Percentiles rank a stretch among this genome's conserved stretches.
These are phyloP conservation scores for Cyclotella sp. DNA, from an alignment of 108 stramenopile genomes.

Conservation along the genomic window DNA sequence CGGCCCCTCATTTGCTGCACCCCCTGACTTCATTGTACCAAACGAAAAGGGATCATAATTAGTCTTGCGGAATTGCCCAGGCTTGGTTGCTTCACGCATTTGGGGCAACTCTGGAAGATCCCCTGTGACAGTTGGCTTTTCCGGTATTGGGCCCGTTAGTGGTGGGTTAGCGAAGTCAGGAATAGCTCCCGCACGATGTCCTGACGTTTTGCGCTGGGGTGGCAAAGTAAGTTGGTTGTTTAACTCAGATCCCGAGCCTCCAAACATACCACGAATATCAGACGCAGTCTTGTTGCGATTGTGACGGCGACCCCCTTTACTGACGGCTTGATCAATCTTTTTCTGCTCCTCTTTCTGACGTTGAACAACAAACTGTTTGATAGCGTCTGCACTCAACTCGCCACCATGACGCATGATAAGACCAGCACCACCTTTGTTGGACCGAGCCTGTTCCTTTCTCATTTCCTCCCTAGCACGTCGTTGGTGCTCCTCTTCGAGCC, in stretches of 20 bases:
- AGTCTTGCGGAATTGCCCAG: constrained; percentile 76
- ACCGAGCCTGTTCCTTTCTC: constrained; percentile 43
- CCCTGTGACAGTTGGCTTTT: constrained; percentile 17
- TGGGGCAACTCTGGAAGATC: constrained; percentile 45
- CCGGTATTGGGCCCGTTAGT: constrained; percentile 8
- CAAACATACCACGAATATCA: constrained; percentile 59
- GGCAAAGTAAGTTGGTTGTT: constrained; percentile 39
- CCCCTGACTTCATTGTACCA: constrained; percentile 10
- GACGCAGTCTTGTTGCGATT: constrained; percentile 55
- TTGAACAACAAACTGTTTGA: constrained; percentile 49
- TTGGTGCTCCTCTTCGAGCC: constrained; percentile 66
- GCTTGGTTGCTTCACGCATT: constrained; percentile 72
- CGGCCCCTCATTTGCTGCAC: not conserved
- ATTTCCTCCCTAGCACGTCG: constrained; percentile 55
- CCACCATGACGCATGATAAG: constrained; percentile 62
- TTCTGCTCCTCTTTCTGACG: constrained; percentile 50
- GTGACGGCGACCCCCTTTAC: constrained; percentile 48
- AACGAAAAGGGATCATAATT: constrained; percentile 75
- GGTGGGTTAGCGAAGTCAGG: constrained; percentile 25
- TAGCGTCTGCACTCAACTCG: constrained; percentile 51
- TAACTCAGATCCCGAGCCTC: constrained; percentile 32
- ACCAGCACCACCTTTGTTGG: constrained; percentile 44
- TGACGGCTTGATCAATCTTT: constrained; percentile 47
- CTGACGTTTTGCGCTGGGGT: constrained; percentile 13
- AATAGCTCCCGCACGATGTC: constrained; percentile 7